These are phyloP conservation scores for Aspergillus hortae DNA, from an alignment of 2,329 filamentous ascomycete species.

Conservation along the genomic window DNA sequence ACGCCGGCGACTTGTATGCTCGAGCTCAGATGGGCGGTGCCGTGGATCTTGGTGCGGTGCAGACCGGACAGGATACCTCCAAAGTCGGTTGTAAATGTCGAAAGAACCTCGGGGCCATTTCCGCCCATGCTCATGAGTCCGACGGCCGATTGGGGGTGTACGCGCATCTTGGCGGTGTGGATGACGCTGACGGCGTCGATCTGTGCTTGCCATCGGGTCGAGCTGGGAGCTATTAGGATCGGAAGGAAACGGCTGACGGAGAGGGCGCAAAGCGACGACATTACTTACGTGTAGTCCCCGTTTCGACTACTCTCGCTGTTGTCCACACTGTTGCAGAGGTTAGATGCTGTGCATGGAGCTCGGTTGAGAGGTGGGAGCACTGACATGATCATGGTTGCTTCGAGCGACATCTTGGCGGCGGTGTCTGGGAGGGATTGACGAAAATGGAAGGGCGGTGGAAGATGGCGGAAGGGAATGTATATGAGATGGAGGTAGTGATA, in stretches of 20 bases:
- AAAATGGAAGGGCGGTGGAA: neutral
- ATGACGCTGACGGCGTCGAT: slow-evolving; percentile 91
- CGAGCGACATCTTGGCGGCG: slow-evolving; percentile 80
- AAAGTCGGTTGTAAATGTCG: slow-evolving; percentile 92
- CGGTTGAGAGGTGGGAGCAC: slow-evolving; percentile 17
- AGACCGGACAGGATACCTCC: slow-evolving; percentile 91
- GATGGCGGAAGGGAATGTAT: neutral
- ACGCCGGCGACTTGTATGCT: slow-evolving; percentile 94
- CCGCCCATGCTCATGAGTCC: slow-evolving; percentile 99
- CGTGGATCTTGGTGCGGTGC: slow-evolving; percentile 91
- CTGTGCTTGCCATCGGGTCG: slow-evolving; percentile 94
- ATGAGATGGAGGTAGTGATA: neutral
- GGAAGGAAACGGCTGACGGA: slow-evolving; percentile 10
- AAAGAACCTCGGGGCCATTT: slow-evolving; percentile 93
- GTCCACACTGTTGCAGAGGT: slow-evolving; percentile 63
- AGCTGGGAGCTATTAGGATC: slow-evolving; percentile 51
- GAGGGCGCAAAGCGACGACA: neutral
- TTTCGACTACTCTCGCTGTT: slow-evolving; percentile 99
- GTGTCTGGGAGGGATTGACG: slow-evolving; percentile 4
- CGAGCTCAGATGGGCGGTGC: slow-evolving; percentile 81
- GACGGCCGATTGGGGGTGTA: slow-evolving; percentile 94
- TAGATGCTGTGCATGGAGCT: slow-evolving; percentile 15
- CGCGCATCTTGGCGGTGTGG: slow-evolving; percentile 91
- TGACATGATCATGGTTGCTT: slow-evolving; percentile 95
- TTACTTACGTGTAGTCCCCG: slow-evolving; percentile 70